Base-by-base conservation (phyloP, 441 rosid genomes). In the Erodium moschatum region DNA sequence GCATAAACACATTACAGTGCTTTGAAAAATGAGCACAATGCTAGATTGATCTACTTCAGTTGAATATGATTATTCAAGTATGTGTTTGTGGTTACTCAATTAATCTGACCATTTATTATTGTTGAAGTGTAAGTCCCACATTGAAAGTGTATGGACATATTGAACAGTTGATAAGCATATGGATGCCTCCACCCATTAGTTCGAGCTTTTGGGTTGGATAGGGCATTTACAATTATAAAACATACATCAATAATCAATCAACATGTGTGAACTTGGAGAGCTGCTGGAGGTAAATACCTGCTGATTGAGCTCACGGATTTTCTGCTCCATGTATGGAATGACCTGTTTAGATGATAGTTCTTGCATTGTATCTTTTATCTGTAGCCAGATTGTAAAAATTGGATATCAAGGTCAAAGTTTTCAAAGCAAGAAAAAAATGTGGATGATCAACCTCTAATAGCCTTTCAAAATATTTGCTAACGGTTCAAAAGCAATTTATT, bases 271-370 rank as follows among this genome's bases (percentile, higher is more conserved):
- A 24, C 5, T 60, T 4, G 15, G 33, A 60, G 64, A 60, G 33
- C 44, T 1, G 35, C 56, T 31, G 38, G 72, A 73, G 72, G 56
- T 70, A 71, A 56, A 67, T 74, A 89, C 98, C 97, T 95, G 96
- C 76, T 87, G 93, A 82, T 95, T 92, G 72, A 95, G 92, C 69
- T 82, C 76, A 62, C 97, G 92, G 52, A 95, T 89, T 86, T 86
- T 90, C 80, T 90, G 93, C 85, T 95, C 99, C 98, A 95, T 90
- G 81, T 85, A 87, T 60, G 99, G 99, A 82, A 95, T 92, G 73
- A 90, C 75, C 76, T 87, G 87, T 74, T 89, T 95, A 70, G 99
- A 90, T 61, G 99, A 78, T 78, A 95, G 79, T 78, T 95, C 97
- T 83, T 90, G 99, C 86, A 87, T 84, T 76, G 86, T 74, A 83